Base-by-base conservation (phyloP, 1,139 yeast species). In the Dujonia santamariae region DNA sequence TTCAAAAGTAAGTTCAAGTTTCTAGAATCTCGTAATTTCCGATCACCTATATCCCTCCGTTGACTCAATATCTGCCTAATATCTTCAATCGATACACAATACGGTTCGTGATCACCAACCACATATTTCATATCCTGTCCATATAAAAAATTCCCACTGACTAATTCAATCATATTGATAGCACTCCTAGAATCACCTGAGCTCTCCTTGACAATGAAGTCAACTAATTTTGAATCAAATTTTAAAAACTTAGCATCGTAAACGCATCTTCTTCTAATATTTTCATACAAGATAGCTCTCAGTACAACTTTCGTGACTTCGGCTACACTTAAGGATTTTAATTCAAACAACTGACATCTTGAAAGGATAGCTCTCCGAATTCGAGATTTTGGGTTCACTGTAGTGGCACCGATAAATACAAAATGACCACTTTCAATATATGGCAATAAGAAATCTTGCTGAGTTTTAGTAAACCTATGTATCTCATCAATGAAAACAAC, bases 341-440 rank as follows among this genome's bases (percentile, higher is more conserved):
- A 46, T 29, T 55, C 50, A 44, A 63, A 66, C 12, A 61, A 35
- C 36, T 66, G 74, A 41, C 74, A 68, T 31, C 75, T 43, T 0
- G 73, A 67, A 15, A 62, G 37, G 4, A 69, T 58, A 4, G 74
- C 74, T 13, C 52, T 46, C 15, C 71, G 52, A 8, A 69, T 48
- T 26, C 72, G 46, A 19, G 46, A 41, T 4, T 43, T 48, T 3
- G 70, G 67, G 19, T 56, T 48, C 3, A 52, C 50, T 0, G 72
- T 64, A 4, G 75, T 68, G n/a, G 75, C 74, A 2, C 75, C 75
- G 15, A 69, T 59, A 36, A 69, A 66, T 4, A 60, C 63, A 42
- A 68, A 64, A 21, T 48, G 46, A 1, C 75, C 74, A 8, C 54
- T 49, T 40, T 69, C 75, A 2, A 69, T 47, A 32, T 59, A 60